phyloP scores from a whole-genome alignment of 768 basidiomycete species.

The Boletus pseudo-olivaceus region DNA sequence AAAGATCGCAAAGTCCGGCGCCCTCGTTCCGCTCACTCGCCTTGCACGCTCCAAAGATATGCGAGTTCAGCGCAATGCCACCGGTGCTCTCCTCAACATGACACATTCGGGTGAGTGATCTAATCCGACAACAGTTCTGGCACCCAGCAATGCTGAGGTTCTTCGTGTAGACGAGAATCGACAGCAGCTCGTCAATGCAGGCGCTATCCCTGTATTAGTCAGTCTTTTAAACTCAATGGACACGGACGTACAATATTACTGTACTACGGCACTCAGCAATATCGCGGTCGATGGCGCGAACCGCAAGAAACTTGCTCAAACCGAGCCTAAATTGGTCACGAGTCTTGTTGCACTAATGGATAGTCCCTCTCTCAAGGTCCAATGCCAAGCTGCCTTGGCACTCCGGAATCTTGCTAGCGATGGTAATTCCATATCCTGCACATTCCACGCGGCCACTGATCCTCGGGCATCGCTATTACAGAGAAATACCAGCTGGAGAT shows the following conservation, averaged over 20 bases:
- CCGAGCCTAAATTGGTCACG: constrained; percentile 90
- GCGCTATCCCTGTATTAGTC: constrained; percentile 96
- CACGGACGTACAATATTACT: constrained; percentile 99
- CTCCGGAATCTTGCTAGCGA: constrained; percentile 96
- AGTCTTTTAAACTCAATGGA: constrained; percentile 91
- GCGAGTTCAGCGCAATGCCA: constrained; percentile 98
- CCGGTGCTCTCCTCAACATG: constrained; percentile 97
- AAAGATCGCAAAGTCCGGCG: constrained; percentile 98
- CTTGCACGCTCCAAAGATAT: constrained; percentile 98
- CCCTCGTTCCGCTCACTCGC: constrained; percentile 94
- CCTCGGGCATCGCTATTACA: constrained; percentile 29
- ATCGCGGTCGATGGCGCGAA: constrained; percentile 97
- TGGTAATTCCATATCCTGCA: constrained; percentile 44
- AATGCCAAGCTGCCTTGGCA: constrained; percentile 96
- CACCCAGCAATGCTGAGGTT: constrained; percentile 4
- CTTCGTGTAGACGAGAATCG: constrained; percentile 82
- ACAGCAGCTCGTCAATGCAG: constrained; percentile 96
- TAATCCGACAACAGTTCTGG: background rate
- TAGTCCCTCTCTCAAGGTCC: constrained; percentile 94
- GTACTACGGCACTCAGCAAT: constrained; percentile 96
- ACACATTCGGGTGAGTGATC: constrained; percentile 83
- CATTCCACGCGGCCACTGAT: constrained; percentile 18
- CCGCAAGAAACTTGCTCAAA: constrained; percentile 90
- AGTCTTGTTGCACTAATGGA: constrained; percentile 97
- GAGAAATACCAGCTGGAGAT: constrained; percentile 99